phyloP scores from a whole-genome alignment of 768 basidiomycete genomes.

The Austroboletus eburneus region DNA sequence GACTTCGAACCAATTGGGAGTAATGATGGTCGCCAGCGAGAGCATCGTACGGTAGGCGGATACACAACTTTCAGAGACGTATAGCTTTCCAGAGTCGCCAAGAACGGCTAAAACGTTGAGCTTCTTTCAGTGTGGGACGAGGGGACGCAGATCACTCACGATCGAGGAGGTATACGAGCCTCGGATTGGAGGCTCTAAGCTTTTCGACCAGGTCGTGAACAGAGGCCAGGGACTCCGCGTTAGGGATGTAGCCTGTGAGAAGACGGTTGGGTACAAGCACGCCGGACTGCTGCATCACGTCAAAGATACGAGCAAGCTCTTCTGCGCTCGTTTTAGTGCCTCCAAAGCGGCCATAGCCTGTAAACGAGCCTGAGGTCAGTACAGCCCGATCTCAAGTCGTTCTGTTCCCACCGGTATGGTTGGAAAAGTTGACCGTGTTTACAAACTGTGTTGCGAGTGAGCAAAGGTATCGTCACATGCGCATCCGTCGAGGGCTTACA shows the following conservation, averaged over 20 bases:
- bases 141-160: constrained; percentile 50
- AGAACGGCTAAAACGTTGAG: constrained; percentile 65
- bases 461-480: neutral
- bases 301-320: constrained; percentile 75
- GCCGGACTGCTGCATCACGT: constrained; percentile 69
- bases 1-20: constrained; percentile 97
- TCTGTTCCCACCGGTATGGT: constrained; percentile 70
- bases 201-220: constrained; percentile 60
- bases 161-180: constrained; percentile 84
- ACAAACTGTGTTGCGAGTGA: constrained; percentile 50
- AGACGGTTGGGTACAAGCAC: constrained; percentile 68
- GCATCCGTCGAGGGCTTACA: constrained; percentile 42
- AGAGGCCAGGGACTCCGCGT: constrained; percentile 68
- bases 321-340: constrained; percentile 75
- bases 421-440: constrained; percentile 93
- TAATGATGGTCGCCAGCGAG: constrained; percentile 85
- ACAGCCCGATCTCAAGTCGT: neutral
- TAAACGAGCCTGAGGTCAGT: neutral
- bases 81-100: constrained; percentile 86
- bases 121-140: neutral
- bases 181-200: constrained; percentile 53
- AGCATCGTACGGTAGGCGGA: constrained; percentile 82
- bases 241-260: constrained; percentile 90
- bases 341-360: constrained; percentile 80
- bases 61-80: constrained; percentile 83